Evolutionary conservation across 2,329 filamentous ascomycete species (phyloP), one percentile per base, ranked within the genome.

Genomic region (Helotiales sp.): DNA sequence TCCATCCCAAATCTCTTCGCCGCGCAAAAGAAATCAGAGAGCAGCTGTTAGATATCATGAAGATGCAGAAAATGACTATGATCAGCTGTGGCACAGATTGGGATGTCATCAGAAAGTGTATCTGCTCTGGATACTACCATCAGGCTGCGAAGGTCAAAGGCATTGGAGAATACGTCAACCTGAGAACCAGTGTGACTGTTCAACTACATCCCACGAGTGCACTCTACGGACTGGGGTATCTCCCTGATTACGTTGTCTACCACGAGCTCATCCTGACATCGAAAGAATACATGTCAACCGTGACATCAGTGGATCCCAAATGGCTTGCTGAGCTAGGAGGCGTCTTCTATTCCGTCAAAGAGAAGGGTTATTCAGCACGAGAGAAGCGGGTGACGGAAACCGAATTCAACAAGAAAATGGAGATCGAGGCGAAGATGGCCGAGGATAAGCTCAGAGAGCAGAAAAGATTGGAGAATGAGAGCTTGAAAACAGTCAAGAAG

Each of bases 241-340:
- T 97, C 26, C 96, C 96, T 1, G 96, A 99, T 77, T 98, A 98
- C 76, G 93, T 99, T 61, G 89, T 99, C 49, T 99, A 99, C 80
- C 96, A 99, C 83, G 96, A 99, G 80, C 87, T 99, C 66, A 97
- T 99, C 74, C 87, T 99, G 68, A 99, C 96, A 0, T 93, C 90
- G 65, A 97, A 97, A 78, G 96, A 98, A 78, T 99, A 98, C 82
- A 97, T 99, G 89, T 96, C 93, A 2, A 97, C 93, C 4, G 96
- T 99, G 10, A 99, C 96, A 4, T 89, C 93, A 0, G 96, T 99
- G 1, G 96, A 99, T 78, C 95, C 96, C 61, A 93, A 96, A 77
- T 99, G 96, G 96, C 87, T 99, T 47, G 96, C 96, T 6, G 96
- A 99, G 77, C 84, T 99, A 6, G 96, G 96, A 37, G 96, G 94